Percentiles rank a stretch among this genome's conserved stretches.
Evolutionary conservation across 345 rosid species (phyloP).

Genomic region (Psidium guajava): DNA sequence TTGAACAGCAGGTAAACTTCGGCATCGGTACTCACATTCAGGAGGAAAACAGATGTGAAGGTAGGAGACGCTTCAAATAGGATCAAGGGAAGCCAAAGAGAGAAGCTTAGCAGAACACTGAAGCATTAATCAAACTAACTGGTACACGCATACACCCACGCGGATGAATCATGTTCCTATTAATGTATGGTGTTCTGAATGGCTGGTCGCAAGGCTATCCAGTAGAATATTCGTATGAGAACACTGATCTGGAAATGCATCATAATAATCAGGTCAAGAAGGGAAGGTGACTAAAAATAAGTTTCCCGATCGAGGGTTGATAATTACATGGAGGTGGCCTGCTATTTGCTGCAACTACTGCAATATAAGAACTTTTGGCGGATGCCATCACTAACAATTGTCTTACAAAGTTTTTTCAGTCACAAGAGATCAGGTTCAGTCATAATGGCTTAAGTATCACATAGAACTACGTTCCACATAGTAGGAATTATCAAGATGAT

Average conservation of each 20-base stretch:
- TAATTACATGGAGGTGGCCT: neutral
- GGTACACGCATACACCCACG: neutral
- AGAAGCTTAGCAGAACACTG: neutral
- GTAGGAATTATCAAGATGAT: neutral
- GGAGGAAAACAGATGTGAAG: neutral
- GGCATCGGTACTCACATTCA: neutral
- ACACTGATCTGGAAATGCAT: neutral
- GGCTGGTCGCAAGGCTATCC: neutral
- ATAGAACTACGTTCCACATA: neutral
- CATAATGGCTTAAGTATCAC: neutral
- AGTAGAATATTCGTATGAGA: neutral
- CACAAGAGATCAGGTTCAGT: neutral
- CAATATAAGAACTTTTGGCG: neutral
- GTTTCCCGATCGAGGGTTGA: neutral
- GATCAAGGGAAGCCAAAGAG: neutral
- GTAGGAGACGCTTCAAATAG: neutral
- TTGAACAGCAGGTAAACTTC: neutral
- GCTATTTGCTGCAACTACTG: neutral
- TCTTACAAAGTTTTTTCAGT: neutral
- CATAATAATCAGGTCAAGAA: neutral
- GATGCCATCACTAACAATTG: neutral
- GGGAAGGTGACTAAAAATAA: neutral
- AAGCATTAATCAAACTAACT: neutral
- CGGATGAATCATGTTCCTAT: neutral
- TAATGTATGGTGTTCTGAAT: neutral